Conservation (phyloP, 352 stramenopile genomes). For the Globisporangium uncinulatum region DNA sequence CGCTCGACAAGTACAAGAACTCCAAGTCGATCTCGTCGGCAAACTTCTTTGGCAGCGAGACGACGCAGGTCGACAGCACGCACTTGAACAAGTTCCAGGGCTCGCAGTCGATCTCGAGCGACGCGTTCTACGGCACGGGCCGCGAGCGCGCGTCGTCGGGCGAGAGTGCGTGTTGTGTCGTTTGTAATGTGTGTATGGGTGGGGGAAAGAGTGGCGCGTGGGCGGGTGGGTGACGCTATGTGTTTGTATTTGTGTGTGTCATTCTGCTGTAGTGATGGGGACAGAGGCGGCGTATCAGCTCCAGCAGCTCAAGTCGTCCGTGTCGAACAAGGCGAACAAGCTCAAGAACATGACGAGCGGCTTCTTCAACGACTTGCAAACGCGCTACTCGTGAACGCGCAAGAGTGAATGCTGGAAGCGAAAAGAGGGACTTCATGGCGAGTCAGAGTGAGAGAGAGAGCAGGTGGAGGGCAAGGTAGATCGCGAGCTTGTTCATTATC, state of each 20-base stretch:
- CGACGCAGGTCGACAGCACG: slow-evolving; percentile 42
- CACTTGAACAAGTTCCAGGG: slow-evolving; percentile 74
- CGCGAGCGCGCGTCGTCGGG: slow-evolving; percentile 51
- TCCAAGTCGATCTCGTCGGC: slow-evolving; percentile 89
- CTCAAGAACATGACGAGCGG: slow-evolving; percentile 88
- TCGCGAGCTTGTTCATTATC: too few relatives aligned
- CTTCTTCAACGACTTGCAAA: slow-evolving; percentile 86
- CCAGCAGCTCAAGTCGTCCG: slow-evolving; percentile 81
- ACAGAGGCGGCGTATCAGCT: slow-evolving; percentile 83
- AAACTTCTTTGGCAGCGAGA: slow-evolving; percentile 84
- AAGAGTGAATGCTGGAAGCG: too few relatives aligned
- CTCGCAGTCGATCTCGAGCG: slow-evolving; percentile 82
- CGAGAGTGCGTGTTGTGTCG: slow-evolving; percentile 37
- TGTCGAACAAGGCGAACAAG: slow-evolving; percentile 77
- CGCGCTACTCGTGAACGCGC: slow-evolving; percentile 56
- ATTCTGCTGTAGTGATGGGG: slow-evolving; percentile 26
- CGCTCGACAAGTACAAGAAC: slow-evolving; percentile 91
- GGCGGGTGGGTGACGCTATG: too few relatives aligned
- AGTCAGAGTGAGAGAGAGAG: background rate
- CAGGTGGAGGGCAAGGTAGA: too few relatives aligned
- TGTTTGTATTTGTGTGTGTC: background rate
- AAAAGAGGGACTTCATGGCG: too few relatives aligned
- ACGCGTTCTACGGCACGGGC: slow-evolving; percentile 75
- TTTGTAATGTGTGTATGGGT: background rate
- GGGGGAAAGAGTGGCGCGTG: background rate